Evolutionary conservation across 257 asterid genomes (phyloP), one percentile per base, ranked within the genome.

Genomic region (Scutellaria baicalensis): DNA sequence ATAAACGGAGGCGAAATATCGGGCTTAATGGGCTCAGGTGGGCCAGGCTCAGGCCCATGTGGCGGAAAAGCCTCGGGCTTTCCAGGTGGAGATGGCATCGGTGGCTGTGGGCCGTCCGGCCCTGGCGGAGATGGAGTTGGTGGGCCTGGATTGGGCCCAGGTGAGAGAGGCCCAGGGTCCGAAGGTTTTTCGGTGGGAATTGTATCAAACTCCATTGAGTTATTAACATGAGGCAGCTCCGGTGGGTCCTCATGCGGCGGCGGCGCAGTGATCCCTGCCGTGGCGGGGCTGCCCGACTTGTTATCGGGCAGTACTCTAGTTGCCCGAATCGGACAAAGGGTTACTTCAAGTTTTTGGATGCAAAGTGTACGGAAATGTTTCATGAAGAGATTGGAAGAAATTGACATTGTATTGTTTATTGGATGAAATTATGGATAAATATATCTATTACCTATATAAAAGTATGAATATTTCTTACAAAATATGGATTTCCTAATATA

Each of bases 21-120:
- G 0, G 83, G 82, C 61, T 71, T 48, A 7, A 51, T 36, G 3
- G 72, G 79, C 2, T 44, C 8, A 0, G 77, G 80, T 17, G 76
- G 77, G 65, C 65, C 80, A 0, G 73, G 80, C 49, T 70, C 78
- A n/a, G 84, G 84, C 62, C 81, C 79, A 5, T 62, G 72, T 1
- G 81, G 85, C 0, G 78, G 75, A 48, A 70, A 70, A 11, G 23
- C 36, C 40, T 70, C 75, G 0, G 75, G 75, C 55, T 10, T 17
- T 52, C 63, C 43, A 11, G 75, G 73, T 2, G 80, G 83, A 2
- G 80, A 66, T 1, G 81, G 83, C 4, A 48, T 8, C 1, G 83
- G 85, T 8, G 79, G 82, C 61, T 5, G 64, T 31, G 92, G 89
- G 27, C 80, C 75, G 8, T 86, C 88, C 4, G 79, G 86, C 50